phyloP scores from a whole-genome alignment of 169 alveolate genomes.

The Plasmodium billcollinsi region DNA sequence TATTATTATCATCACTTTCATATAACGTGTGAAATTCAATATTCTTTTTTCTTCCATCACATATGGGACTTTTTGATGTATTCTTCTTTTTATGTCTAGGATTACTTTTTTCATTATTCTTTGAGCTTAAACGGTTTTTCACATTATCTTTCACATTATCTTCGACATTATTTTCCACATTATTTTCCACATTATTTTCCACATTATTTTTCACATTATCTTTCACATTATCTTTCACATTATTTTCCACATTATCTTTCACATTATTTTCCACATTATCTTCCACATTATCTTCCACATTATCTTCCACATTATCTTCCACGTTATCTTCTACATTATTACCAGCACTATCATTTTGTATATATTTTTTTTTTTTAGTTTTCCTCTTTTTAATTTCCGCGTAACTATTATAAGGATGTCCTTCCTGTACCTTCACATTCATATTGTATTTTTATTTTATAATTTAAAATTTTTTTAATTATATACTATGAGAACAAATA shows the following conservation, averaged over 20 bases:
- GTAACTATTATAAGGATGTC: neutral
- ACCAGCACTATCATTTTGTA: no score
- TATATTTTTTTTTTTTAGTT: neutral
- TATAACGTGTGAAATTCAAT: slow-evolving; percentile 12
- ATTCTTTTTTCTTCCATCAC: neutral
- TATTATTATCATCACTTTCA: slow-evolving; percentile 17
- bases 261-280: neutral
- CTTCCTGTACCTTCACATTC: neutral
- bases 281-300: neutral
- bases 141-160: no score
- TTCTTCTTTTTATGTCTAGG: neutral
- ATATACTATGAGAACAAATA: no score
- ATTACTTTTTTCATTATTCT: neutral
- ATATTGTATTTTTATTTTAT: neutral
- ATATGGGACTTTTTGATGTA: neutral
- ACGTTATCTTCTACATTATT: neutral
- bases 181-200: no score
- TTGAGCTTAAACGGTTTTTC: neutral
- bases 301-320: neutral
- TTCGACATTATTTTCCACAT: no score
- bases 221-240: no score
- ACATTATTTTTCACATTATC: no score
- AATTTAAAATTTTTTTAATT: neutral
- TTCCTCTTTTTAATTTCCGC: neutral
- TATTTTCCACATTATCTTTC: no score